Evolutionary conservation across 106 monocot species (phyloP), one percentile per base, ranked within the genome.

Genomic region (Gastrodia elata): DNA sequence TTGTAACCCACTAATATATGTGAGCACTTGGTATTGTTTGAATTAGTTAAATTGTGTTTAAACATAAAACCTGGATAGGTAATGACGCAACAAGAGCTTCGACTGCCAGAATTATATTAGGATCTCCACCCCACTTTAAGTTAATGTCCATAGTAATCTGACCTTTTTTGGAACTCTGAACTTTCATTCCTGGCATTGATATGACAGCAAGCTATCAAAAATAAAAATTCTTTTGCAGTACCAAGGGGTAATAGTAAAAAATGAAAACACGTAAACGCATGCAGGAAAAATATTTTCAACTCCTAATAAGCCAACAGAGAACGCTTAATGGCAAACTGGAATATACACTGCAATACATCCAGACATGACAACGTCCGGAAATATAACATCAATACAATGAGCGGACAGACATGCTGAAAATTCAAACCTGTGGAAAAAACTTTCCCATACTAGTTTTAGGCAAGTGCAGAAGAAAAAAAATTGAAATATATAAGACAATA

Each of bases 61-160:
- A 38, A 68, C 20, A 20, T 22, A n/a, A 76, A 72, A 94, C 94
- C 88, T 94, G 94, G 71, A 94, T 91, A 0, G 94, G 94, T 64
- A 94, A 75, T 59, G 90, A 91, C 46, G 94, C 94, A 55, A 94
- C 94, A 71, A 91, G 81, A 75, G 94, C 91, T 77, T 91, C 94
- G 72, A 94, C 91, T 36, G 80, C 91, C 72, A 94, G 88, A 79
- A 94, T 83, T 56, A 94, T 94, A 79, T 80, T 91, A 58, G 88
- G 88, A 73, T 94, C 91, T 74, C 94, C 94, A 78, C 94, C 94
- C 94, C 94, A 94, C 38, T 88, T 79, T 26, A 94, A 83, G 76
- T 94, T 91, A 77, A 91, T 84, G 75, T 94, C 94, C 94, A 94
- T 88, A 39, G 79, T 94, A 41, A 94, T 86, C 75, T 91, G 94